Evolutionary conservation across 106 monocot genomes (phyloP).

Genomic region (Gastrodia elata): DNA sequence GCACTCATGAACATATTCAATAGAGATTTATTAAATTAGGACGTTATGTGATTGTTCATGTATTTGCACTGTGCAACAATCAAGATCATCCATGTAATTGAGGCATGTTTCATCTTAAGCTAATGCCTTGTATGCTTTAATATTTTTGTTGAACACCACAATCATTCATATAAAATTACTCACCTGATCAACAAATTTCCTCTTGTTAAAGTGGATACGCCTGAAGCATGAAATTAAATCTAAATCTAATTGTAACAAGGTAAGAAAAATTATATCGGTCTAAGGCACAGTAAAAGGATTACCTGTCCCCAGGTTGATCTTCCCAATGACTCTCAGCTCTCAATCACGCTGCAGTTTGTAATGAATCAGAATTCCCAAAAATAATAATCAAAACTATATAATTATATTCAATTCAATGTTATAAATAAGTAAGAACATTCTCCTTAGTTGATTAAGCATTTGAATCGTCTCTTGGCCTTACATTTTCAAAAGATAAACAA

Average conservation of each 20-base stretch:
- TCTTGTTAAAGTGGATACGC: conserved; percentile 37
- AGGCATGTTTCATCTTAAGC: background rate
- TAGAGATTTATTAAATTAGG: background rate
- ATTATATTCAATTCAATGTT: no score
- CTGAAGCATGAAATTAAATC: conserved; percentile 28
- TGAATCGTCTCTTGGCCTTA: no score
- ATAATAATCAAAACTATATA: no score
- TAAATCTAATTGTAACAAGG: background rate
- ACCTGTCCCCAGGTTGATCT: conserved; percentile 32
- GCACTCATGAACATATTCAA: no score
- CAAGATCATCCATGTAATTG: background rate
- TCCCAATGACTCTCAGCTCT: conserved; percentile 71
- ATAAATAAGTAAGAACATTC: no score
- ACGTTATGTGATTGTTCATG: background rate
- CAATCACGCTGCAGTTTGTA: conserved; percentile 63
- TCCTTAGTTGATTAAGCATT: no score
- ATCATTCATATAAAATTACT: background rate
- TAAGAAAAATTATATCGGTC: background rate
- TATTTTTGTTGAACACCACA: background rate
- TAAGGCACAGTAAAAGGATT: background rate
- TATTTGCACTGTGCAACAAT: background rate
- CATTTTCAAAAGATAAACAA: no score
- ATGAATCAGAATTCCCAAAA: conserved; percentile 12
- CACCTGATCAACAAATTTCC: conserved; percentile 64
- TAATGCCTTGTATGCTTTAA: background rate